Base-by-base conservation (phyloP, 2,329 filamentous ascomycete species). In the Paraphoma chrysanthemicola region DNA sequence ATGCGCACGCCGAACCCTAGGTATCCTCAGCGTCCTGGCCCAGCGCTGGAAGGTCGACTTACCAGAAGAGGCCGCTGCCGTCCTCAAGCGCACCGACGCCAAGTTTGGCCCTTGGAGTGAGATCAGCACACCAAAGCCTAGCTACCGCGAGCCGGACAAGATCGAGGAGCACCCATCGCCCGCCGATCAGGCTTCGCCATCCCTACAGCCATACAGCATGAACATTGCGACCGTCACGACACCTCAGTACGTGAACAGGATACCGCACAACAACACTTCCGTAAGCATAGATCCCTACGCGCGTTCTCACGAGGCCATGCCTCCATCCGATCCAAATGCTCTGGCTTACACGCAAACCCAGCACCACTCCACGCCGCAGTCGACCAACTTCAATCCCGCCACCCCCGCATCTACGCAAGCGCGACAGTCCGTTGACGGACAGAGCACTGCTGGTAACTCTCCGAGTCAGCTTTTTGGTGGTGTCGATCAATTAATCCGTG, bases 41-140 rank as follows among this genome's bases (percentile, higher is more conserved):
- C 86, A 88, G n/a, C 95, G 95, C 69, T 98, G 95, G 93, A 89
- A 89, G 16, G 89, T 97, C 43, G 88, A 92, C 53, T 78, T 98
- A 9, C 94, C 95, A 0, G 89, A 92, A 56, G 94, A 98, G 76
- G 94, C 93, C 0, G 83, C 86, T 0, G 79, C 84, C 1, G 87
- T 96, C 1, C 84, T 98, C n/a, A 82, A 87, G 47, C 86, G 92
- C 36, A 90, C 92, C 1, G 91, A 96, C 69, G 82, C 86, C 44
- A 94, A 90, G 77, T 97, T 91, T 76, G 92, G 92, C 1, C 85
- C 84, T 2, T 93, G 75, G 66, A 69, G 64, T 29, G 72, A 74
- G 28, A 62, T 70, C 44, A 69, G 51, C 46, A 71, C 72, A 17
- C 67, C 73, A 7, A 70, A 68, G 38, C 51, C 66, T 4, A 47